These are phyloP conservation scores for Pterocarpus macrocarpus DNA, from an alignment of 306 rosid species.

Conservation along the genomic window DNA sequence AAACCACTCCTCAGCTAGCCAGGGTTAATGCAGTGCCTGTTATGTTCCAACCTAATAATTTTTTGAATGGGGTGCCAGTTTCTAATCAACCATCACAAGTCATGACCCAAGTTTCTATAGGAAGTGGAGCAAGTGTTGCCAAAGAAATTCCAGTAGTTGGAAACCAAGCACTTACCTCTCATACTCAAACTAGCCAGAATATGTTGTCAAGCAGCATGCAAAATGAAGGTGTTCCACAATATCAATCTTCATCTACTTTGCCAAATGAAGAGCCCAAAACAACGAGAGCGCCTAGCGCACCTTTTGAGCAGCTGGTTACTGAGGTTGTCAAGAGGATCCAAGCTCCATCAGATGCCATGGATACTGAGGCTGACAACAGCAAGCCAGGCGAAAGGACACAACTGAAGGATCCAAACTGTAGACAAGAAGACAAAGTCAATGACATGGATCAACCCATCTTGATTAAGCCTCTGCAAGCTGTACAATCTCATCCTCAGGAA, in stretches of 20 bases:
- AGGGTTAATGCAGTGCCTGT: conserved; percentile 69
- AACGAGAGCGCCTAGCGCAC: conserved; percentile 47
- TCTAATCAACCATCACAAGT: conserved; percentile 55
- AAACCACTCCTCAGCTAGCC: conserved; percentile 52
- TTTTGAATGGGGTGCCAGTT: conserved; percentile 55
- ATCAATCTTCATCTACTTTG: conserved; percentile 50
- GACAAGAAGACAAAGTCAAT: conserved; percentile 50
- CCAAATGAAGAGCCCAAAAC: conserved; percentile 50
- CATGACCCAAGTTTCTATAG: conserved; percentile 56
- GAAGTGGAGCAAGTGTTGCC: conserved; percentile 52
- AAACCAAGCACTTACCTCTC: conserved; percentile 54
- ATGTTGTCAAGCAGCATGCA: conserved; percentile 45
- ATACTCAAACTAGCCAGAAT: conserved; percentile 56
- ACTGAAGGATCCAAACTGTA: conserved; percentile 42
- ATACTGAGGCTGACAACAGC: conserved; percentile 51
- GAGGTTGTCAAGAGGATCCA: conserved; percentile 66
- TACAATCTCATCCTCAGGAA: conserved; percentile 51
- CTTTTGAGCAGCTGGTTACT: conserved; percentile 61
- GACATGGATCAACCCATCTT: conserved; percentile 59
- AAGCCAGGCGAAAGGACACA: conserved; percentile 46
- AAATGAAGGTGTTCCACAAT: conserved; percentile 39
- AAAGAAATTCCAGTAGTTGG: conserved; percentile 54
- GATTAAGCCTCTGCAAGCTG: conserved; percentile 72
- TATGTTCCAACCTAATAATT: conserved; percentile 59
- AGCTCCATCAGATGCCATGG: conserved; percentile 51